Conservation (phyloP, 2,329 filamentous ascomycete genomes). For the Xylariomycetidae sp. region DNA sequence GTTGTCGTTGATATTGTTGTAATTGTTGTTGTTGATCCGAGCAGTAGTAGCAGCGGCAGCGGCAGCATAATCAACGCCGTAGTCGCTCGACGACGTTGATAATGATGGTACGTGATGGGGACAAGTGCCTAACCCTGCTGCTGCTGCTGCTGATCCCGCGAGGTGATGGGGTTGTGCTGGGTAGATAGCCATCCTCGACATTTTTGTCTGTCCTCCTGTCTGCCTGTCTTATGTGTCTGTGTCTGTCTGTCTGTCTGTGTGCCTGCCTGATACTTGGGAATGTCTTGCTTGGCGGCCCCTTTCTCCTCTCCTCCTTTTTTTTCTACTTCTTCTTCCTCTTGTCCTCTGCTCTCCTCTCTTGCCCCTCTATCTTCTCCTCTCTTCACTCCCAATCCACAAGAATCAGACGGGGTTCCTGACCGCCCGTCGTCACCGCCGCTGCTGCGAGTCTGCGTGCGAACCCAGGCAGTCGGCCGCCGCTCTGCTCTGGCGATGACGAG, state of each 20-base stretch:
- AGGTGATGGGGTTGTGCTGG: no score
- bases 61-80: no score
- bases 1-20: no score
- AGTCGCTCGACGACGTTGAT: no score
- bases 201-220: no score
- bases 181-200: no score
- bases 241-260: background rate
- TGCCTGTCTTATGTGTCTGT: background rate
- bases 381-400: background rate
- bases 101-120: no score
- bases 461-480: slow-evolving; percentile 19
- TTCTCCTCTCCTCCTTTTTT: background rate
- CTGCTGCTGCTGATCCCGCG: no score
- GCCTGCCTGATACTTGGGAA: background rate
- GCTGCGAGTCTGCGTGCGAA: slow-evolving; percentile 16
- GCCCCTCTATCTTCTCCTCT: background rate
- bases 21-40: no score
- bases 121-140: no score
- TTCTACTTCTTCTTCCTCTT: background rate
- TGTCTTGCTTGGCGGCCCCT: background rate
- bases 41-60: no score
- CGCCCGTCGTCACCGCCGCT: slow-evolving; percentile 27
- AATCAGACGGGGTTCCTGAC: no score
- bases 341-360: background rate
- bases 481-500: slow-evolving; percentile 14